phyloP scores from a whole-genome alignment of 1,284 basidiomycete species.

The Tremellales sp. region DNA sequence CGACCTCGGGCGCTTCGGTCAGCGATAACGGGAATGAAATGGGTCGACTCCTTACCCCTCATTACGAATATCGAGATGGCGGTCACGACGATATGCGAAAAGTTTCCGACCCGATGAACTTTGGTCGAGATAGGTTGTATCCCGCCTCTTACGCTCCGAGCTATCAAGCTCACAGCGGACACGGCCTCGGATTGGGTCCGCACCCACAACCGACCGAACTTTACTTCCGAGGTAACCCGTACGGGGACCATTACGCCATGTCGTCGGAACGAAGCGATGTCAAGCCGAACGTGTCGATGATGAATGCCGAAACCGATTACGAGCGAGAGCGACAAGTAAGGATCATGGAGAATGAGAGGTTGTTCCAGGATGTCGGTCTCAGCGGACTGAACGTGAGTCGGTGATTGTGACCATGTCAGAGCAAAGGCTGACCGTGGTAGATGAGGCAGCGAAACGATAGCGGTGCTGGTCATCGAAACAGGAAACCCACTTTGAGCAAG shows the following conservation, averaged over 20 bases:
- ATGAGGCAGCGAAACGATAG: slow-evolving; percentile 9
- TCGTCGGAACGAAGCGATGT: slow-evolving; percentile 19
- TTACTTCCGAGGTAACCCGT: slow-evolving; percentile 8
- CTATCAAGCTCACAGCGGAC: slow-evolving; percentile 7
- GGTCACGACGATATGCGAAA: slow-evolving; percentile 30
- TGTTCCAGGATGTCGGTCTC: slow-evolving; percentile 35
- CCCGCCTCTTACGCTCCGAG: slow-evolving; percentile 8
- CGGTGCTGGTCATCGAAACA: slow-evolving; percentile 12
- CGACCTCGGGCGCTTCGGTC: slow-evolving; percentile 24
- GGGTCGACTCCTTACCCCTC: slow-evolving; percentile 31
- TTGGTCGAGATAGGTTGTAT: not conserved
- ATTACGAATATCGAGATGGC: slow-evolving; percentile 14
- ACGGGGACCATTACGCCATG: slow-evolving; percentile 18
- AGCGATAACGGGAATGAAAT: slow-evolving; percentile 17
- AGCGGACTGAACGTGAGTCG: slow-evolving; percentile 12
- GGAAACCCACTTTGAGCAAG: slow-evolving; percentile 22
- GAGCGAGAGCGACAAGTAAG: slow-evolving; percentile 35
- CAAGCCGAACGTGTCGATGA: slow-evolving; percentile 9
- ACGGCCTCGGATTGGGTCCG: slow-evolving; percentile 7
- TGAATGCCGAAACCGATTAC: slow-evolving; percentile 28
- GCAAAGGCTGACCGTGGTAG: not conserved
- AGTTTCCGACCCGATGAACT: slow-evolving; percentile 25
- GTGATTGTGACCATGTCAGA: not conserved
- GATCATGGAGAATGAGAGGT: slow-evolving; percentile 36
- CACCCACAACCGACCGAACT: slow-evolving; percentile 27